phyloP scores from a whole-genome alignment of 1,284 basidiomycete species.

The Rhodotorula sp. region DNA sequence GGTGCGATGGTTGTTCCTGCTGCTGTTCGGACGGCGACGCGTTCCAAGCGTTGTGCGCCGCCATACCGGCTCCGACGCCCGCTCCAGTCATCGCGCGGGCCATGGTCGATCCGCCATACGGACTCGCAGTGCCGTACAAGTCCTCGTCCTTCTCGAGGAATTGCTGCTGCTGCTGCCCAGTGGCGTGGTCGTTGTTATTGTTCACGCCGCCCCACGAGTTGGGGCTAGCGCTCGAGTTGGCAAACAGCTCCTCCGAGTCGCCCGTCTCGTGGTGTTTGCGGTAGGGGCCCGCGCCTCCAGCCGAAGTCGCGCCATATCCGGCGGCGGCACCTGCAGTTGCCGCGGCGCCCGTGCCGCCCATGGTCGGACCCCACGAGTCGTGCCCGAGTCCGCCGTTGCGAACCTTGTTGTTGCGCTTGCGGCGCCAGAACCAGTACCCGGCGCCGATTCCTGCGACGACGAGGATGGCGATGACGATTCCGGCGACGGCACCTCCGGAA shows the following conservation, averaged over 20 bases:
- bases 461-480: conserved; percentile 34
- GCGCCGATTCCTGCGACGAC: conserved; percentile 22
- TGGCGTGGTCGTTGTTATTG: neutral
- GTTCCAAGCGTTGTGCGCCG: neutral
- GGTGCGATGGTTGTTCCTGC: neutral
- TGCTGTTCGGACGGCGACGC: conserved; percentile 1
- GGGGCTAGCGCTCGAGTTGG: conserved; percentile 19
- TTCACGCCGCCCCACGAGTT: conserved; percentile 5
- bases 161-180: neutral
- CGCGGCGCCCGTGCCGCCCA: conserved; percentile 7
- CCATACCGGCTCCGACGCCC: neutral
- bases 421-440: conserved; percentile 22
- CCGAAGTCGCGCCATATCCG: neutral
- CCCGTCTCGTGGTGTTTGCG: conserved; percentile 24
- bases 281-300: neutral
- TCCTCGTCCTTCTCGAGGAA: neutral
- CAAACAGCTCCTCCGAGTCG: conserved; percentile 26
- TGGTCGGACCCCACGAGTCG: conserved; percentile 2
- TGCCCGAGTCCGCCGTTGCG: conserved; percentile 10
- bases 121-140: neutral
- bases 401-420: conserved; percentile 13
- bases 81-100: neutral
- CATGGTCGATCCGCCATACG: neutral
- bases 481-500: conserved; percentile 33
- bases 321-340: conserved; percentile 1